phyloP scores from a whole-genome alignment of 2,329 filamentous ascomycete species.

The Thyridium curvatum region DNA sequence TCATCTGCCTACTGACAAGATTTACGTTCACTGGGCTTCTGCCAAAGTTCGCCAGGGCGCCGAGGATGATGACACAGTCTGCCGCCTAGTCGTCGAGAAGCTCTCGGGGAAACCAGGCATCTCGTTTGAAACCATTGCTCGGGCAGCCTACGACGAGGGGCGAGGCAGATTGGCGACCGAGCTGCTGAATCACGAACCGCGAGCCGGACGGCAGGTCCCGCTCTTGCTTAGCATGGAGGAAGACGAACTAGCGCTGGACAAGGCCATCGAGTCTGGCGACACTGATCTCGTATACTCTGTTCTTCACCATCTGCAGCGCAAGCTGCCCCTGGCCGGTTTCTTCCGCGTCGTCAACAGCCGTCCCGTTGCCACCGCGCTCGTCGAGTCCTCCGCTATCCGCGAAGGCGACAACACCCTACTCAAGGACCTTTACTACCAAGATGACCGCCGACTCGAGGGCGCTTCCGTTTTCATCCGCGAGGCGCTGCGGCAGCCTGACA shows the following conservation, averaged over 20 bases:
- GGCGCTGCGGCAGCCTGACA: slow-evolving; percentile 66
- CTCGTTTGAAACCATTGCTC: slow-evolving; percentile 90
- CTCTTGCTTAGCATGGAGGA: slow-evolving; percentile 92
- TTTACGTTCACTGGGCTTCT: slow-evolving; percentile 95
- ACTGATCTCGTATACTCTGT: slow-evolving; percentile 91
- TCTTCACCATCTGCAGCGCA: slow-evolving; percentile 80
- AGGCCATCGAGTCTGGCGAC: slow-evolving; percentile 92
- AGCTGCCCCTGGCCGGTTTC: slow-evolving; percentile 83
- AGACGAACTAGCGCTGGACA: slow-evolving; percentile 89
- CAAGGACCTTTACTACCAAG: slow-evolving; percentile 96
- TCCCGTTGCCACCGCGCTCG: slow-evolving; percentile 79
- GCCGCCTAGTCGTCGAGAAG: slow-evolving; percentile 77
- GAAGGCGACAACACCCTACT: slow-evolving; percentile 72
- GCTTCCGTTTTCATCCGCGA: slow-evolving; percentile 83
- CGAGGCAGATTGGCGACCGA: slow-evolving; percentile 83
- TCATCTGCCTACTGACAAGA: slow-evolving; percentile 76
- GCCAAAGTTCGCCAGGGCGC: slow-evolving; percentile 83
- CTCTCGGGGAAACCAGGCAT: slow-evolving; percentile 85
- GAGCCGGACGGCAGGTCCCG: slow-evolving; percentile 93
- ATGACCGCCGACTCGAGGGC: slow-evolving; percentile 83
- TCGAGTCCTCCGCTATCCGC: slow-evolving; percentile 71
- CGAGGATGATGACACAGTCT: slow-evolving; percentile 84
- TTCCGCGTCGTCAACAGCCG: slow-evolving; percentile 85
- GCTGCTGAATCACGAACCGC: slow-evolving; percentile 85
- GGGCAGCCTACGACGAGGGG: slow-evolving; percentile 90